These are phyloP conservation scores for Hanseniaspora jakobsenii DNA, from an alignment of 805 yeast genomes.

Conservation along the genomic window DNA sequence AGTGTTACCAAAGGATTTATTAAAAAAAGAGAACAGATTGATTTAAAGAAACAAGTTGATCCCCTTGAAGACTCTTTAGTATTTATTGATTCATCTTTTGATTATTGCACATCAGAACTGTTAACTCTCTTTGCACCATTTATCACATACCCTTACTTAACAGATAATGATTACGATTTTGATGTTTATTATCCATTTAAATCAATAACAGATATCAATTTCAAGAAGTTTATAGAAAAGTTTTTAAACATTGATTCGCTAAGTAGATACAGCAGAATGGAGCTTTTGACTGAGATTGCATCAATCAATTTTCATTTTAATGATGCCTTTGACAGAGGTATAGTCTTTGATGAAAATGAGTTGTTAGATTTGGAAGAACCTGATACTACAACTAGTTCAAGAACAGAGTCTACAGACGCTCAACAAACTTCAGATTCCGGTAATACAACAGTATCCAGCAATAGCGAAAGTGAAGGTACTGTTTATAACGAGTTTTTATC, in stretches of 20 bases:
- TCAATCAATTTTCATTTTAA: conserved; percentile 13
- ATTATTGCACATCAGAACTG: conserved; percentile 8
- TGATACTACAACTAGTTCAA: background rate
- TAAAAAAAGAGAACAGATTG: conserved; percentile 4
- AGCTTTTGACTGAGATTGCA: conserved; percentile 4
- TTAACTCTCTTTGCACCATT: conserved; percentile 8
- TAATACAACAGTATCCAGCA: too few relatives aligned
- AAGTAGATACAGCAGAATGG: background rate
- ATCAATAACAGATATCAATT: conserved; percentile 10
- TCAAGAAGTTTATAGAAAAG: conserved; percentile 10
- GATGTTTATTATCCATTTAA: conserved; percentile 7
- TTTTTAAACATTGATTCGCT: conserved; percentile 1
- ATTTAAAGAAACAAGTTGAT: conserved; percentile 5
- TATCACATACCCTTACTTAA: conserved; percentile 9
- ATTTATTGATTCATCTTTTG: conserved; percentile 8
- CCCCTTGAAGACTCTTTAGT: conserved; percentile 4
- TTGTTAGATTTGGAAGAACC: background rate
- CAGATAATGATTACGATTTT: conserved; percentile 11
- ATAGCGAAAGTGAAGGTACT: background rate
- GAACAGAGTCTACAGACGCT: background rate
- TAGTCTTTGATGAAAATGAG: conserved; percentile 9
- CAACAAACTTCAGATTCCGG: too few relatives aligned
- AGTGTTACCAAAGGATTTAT: conserved; percentile 11
- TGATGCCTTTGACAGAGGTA: conserved; percentile 13
- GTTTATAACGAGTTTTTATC: background rate